Percentiles rank a stretch among this genome's conserved stretches.
Evolutionary conservation across 1,284 basidiomycete species (phyloP).

Genomic region (Sporisorium exsertum): DNA sequence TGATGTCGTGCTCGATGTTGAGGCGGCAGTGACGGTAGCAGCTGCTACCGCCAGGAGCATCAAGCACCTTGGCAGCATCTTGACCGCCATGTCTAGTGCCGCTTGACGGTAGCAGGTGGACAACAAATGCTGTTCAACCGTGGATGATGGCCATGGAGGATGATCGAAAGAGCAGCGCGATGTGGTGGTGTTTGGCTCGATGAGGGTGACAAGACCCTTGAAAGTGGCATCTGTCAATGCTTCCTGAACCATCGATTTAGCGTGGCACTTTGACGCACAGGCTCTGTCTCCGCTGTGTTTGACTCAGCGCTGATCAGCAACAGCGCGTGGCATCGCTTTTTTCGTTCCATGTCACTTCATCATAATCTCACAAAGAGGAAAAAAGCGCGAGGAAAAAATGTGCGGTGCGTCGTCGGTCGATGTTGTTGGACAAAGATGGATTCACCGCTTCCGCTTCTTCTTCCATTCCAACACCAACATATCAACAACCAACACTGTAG

Average conservation of each 20-base stretch:
- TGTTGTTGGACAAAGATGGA: background rate
- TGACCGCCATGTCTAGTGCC: slow-evolving; percentile 13
- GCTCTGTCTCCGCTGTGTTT: background rate
- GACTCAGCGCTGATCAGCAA: background rate
- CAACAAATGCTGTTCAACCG: background rate
- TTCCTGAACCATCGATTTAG: too few relatives aligned
- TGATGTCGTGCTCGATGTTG: background rate
- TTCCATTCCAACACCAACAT: background rate
- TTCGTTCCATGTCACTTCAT: background rate
- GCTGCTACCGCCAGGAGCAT: slow-evolving; percentile 9
- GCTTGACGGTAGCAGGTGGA: slow-evolving; percentile 2
- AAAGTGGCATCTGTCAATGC: too few relatives aligned
- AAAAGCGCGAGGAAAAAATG: background rate
- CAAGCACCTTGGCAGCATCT: slow-evolving; percentile 10
- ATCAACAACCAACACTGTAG: background rate
- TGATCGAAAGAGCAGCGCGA: background rate
- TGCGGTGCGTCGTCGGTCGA: too few relatives aligned
- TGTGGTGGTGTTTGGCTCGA: background rate
- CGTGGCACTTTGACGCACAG: background rate
- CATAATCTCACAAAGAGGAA: background rate
- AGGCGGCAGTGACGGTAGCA: slow-evolving; percentile 15
- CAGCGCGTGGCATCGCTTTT: background rate
- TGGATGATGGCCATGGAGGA: background rate
- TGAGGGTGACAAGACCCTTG: too few relatives aligned
- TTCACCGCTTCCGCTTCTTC: background rate